These are phyloP conservation scores for Boletus reticuloceps DNA, from an alignment of 768 basidiomycete genomes.

Conservation along the genomic window DNA sequence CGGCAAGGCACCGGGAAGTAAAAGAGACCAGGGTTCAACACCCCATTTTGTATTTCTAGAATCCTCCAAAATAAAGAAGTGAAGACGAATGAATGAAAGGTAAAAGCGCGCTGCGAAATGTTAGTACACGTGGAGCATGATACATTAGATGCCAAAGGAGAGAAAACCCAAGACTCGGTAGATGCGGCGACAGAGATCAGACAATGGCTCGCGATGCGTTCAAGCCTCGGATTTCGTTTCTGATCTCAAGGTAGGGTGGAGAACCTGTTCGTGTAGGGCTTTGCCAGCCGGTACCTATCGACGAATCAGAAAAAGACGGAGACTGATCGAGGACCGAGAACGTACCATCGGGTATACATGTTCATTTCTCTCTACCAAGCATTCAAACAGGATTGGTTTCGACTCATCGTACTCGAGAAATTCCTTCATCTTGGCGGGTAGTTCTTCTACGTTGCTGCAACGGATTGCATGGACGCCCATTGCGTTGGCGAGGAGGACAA, in stretches of 20 bases:
- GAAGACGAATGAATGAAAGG: not conserved
- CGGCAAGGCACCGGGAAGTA: too few species aligned
- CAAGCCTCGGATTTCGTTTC: conserved; percentile 27
- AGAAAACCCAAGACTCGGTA: not conserved
- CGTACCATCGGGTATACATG: conserved; percentile 90
- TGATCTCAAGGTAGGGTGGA: conserved; percentile 57
- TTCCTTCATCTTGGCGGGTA: conserved; percentile 97
- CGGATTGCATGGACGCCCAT: conserved; percentile 94
- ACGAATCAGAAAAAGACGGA: not conserved
- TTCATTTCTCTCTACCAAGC: conserved; percentile 77
- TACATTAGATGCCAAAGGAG: conserved; percentile 17
- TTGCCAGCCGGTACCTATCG: conserved; percentile 84
- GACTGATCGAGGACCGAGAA: not conserved
- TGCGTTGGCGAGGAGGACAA: conserved; percentile 81
- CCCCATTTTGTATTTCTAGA: conserved; percentile 23
- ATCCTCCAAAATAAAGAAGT: conserved; percentile 1
- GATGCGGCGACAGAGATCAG: not conserved
- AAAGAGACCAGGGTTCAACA: conserved; percentile 16
- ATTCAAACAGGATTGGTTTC: conserved; percentile 90
- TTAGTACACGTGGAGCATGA: conserved; percentile 27
- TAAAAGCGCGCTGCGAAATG: conserved; percentile 5
- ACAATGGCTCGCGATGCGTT: not conserved
- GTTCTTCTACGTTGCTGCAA: conserved; percentile 64
- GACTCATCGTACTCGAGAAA: conserved; percentile 91
- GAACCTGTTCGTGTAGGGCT: conserved; percentile 87